Conservation (phyloP, 257 asterid species). For the Coffea canephora region DNA sequence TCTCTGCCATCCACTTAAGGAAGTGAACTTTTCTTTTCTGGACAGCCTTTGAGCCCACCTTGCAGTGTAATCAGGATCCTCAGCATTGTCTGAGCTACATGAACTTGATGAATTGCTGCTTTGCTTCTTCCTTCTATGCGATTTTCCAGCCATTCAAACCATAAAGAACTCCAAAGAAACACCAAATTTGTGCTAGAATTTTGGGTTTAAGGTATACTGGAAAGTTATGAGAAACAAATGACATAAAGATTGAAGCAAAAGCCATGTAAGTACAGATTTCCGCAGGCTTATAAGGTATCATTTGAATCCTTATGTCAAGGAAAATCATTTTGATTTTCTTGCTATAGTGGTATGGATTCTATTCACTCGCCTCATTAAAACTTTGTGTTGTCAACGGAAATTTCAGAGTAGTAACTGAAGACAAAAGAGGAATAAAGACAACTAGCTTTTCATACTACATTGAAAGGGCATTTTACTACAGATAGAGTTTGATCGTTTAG, state of each 20-base stretch:
- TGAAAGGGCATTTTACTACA: neutral
- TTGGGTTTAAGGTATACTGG: neutral
- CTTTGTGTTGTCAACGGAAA: neutral
- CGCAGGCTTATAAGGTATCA: neutral
- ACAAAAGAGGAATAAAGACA: neutral
- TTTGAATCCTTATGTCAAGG: slow-evolving; percentile 2
- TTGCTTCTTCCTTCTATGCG: slow-evolving; percentile 14
- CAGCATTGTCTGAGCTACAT: slow-evolving; percentile 17
- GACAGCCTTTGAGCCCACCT: neutral
- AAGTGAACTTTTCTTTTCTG: neutral
- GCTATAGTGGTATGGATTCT: slow-evolving; percentile 11
- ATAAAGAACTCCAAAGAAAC: neutral
- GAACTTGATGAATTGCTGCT: slow-evolving; percentile 27
- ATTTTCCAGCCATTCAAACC: slow-evolving; percentile 9
- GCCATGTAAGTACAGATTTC: slow-evolving; percentile 3
- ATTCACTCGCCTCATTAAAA: neutral
- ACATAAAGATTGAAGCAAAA: slow-evolving; percentile 1
- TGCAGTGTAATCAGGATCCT: slow-evolving; percentile 23
- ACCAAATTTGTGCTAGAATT: neutral
- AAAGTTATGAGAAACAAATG: neutral
- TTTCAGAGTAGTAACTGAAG: slow-evolving; percentile 6
- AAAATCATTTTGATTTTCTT: slow-evolving; percentile 19
- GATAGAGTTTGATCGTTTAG: neutral
- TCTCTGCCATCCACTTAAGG: neutral
- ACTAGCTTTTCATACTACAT: neutral